Conservation (phyloP, 495 filamentous ascomycete species). For the Neurospora africana region DNA sequence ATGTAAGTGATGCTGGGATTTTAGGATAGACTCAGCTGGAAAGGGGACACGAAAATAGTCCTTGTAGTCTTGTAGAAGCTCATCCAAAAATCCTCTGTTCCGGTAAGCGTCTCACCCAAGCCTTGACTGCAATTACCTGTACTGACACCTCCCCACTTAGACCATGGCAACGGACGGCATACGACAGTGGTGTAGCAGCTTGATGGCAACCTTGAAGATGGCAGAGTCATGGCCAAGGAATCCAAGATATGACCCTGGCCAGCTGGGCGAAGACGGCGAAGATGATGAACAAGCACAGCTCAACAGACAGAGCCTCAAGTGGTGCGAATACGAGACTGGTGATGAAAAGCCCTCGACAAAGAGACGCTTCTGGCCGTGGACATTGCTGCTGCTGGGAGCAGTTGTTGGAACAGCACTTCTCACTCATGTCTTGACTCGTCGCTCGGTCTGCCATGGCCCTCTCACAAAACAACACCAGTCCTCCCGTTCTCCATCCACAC, state of each 20-base stretch:
- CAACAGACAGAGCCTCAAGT: neutral
- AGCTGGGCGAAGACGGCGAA: neutral
- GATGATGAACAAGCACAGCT: neutral
- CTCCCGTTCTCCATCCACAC: neutral
- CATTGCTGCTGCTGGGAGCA: neutral
- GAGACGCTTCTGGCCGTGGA: neutral
- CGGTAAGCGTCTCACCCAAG: neutral
- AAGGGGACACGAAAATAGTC: neutral
- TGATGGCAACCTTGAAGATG: neutral
- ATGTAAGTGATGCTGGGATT: neutral
- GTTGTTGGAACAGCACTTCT: neutral
- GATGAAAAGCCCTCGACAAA: neutral
- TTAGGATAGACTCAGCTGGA: neutral
- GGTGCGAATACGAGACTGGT: neutral
- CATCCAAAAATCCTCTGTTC: neutral
- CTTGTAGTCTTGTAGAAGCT: neutral
- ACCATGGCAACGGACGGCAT: neutral
- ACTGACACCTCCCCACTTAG: neutral
- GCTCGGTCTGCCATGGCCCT: neutral
- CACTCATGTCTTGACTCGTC: neutral
- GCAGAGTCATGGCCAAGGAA: neutral
- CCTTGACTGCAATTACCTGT: neutral
- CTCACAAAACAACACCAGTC: neutral
- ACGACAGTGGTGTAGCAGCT: neutral
- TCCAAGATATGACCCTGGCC: neutral